Conservation (phyloP, 1,284 basidiomycete genomes). For the Mycena citricolor region DNA sequence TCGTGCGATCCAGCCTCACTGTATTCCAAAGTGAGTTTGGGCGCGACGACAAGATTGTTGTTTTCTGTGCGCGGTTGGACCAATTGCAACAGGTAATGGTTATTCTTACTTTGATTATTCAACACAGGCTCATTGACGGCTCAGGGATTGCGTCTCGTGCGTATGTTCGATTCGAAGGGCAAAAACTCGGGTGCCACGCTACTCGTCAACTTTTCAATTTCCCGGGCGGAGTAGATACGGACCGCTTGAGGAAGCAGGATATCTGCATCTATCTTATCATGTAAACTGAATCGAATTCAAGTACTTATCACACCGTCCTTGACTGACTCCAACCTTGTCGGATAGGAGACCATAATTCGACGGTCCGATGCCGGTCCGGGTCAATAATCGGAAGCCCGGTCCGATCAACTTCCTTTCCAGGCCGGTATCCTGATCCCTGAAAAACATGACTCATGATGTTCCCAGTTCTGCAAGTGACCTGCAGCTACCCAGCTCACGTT, state of each 20-base stretch:
- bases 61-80: conserved; percentile 50
- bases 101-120: background rate
- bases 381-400: no score
- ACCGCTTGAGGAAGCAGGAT: background rate
- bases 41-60: conserved; percentile 42
- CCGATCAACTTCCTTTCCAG: no score
- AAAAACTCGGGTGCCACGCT: conserved; percentile 51
- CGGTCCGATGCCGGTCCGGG: no score
- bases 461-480: no score
- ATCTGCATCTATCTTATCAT: background rate
- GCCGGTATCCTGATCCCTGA: no score
- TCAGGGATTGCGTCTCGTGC: conserved; percentile 48
- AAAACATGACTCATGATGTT: no score
- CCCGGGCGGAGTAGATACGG: conserved; percentile 1
- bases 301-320: no score
- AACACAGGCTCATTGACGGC: conserved; percentile 24
- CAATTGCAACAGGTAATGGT: conserved; percentile 35
- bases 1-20: conserved; percentile 31
- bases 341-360: no score
- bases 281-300: background rate
- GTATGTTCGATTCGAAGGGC: conserved; percentile 53
- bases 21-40: conserved; percentile 42
- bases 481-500: no score
- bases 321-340: no score
- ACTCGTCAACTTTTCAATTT: conserved; percentile 40